Evolutionary conservation across 495 filamentous ascomycete species (phyloP), one percentile per base, ranked within the genome.

Genomic region (Penicillium flavigenum): DNA sequence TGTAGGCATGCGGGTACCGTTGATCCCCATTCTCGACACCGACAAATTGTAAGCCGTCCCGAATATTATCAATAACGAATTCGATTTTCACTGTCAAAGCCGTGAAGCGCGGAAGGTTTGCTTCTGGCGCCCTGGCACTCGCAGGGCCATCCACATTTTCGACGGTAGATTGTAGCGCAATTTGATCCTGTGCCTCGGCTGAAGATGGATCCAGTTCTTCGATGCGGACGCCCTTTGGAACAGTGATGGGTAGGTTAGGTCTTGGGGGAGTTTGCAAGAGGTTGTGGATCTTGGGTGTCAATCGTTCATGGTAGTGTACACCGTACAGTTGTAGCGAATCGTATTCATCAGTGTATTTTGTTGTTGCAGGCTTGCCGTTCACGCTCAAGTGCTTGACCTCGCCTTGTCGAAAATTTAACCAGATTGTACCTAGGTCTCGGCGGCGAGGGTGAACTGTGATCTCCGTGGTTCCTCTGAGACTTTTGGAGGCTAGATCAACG

Each of bases 31-130:
- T 83, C 47, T 88, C 85, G 31, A 90, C 79, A 2, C 94, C 95
- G 24, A 94, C 89, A 72, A 96, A 98, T 36, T 95, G 90, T 49
- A 98, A 69, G 19, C 92, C 94, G 71, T 98, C 94, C 31, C 88
- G 80, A 57, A 91, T 83, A 41, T 81, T 79, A 53, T 85, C 84
- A 7, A 90, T 80, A 14, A 76, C 72, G 64, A 94, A 99, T 51
- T 92, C 87, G 57, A 97, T 88, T 41, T 72, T 69, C 19, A 90
- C 66, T 17, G 67, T 78, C 22, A 91, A 58, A 20, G 86, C 79
- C 45, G 76, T 78, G 63, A 83, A 88, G 27, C 71, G 80, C 60
- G 70, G 75, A n/a, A 74, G 64, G 10, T 71, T 67, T 0, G 68
- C 71, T 20, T 81, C 72, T 1, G 70, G 61, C 1, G 65, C 63